phyloP scores from a whole-genome alignment of 495 filamentous ascomycete species.

The Annulohypoxylon moriforme region DNA sequence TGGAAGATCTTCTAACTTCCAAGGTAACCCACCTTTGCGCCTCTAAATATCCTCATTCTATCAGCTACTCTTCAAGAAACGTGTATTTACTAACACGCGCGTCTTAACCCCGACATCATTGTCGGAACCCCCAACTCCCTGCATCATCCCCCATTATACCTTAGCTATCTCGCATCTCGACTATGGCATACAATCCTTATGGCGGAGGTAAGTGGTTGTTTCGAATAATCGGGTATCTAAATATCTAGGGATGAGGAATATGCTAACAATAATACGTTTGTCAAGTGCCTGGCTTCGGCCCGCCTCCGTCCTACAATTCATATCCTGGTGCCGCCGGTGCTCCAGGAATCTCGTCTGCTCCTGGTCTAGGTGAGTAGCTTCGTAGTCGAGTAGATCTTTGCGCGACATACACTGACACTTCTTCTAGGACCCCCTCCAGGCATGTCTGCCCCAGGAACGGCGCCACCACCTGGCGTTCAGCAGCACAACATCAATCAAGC shows the following conservation, averaged over 20 bases:
- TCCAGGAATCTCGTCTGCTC: conserved; percentile 78
- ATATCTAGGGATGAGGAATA: conserved; percentile 17
- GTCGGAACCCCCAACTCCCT: neutral
- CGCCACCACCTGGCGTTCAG: conserved; percentile 81
- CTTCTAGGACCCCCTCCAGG: conserved; percentile 71
- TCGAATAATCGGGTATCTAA: neutral
- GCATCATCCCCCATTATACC: neutral
- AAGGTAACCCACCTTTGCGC: conserved; percentile 10
- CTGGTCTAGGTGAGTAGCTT: conserved; percentile 80
- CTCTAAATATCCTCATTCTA: conserved; percentile 22
- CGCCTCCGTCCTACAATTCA: conserved; percentile 75
- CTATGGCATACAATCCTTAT: conserved; percentile 82
- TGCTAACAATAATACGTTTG: conserved; percentile 20
- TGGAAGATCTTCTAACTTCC: conserved; percentile 1
- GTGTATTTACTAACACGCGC: conserved; percentile 2
- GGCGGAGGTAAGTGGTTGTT: conserved; percentile 66
- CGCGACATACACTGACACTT: conserved; percentile 25
- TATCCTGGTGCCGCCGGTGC: conserved; percentile 73
- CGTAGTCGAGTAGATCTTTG: conserved; percentile 16
- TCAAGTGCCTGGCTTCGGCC: conserved; percentile 69
- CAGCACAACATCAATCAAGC: conserved; percentile 73
- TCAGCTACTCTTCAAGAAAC: conserved; percentile 2
- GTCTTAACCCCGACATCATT: conserved; percentile 3
- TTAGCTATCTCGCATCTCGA: conserved; percentile 22
- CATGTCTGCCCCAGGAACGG: conserved; percentile 82